Evolutionary conservation across 805 yeast species (phyloP).

Genomic region (Starmerella floris): DNA sequence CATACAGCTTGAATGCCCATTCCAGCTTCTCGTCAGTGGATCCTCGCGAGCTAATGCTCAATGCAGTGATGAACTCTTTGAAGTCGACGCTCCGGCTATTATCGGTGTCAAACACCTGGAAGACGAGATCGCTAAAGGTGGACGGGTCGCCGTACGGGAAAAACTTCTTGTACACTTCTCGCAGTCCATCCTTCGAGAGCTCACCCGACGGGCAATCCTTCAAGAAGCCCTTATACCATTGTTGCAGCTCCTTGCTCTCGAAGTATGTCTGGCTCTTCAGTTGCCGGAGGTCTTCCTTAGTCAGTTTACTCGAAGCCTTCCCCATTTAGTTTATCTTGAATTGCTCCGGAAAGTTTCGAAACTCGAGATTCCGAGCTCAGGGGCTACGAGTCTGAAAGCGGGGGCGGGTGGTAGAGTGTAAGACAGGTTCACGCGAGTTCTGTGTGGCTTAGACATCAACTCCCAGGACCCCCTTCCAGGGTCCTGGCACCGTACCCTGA

Average conservation of each 20-base stretch:
- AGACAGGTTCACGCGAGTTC: no score
- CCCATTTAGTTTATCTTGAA: constrained; percentile 48
- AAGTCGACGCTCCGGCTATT: constrained; percentile 72
- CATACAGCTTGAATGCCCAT: constrained; percentile 87
- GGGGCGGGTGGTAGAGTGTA: no score
- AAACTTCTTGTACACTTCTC: constrained; percentile 85
- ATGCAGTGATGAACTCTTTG: constrained; percentile 78
- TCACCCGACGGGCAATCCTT: constrained; percentile 91
- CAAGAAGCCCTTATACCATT: constrained; percentile 93
- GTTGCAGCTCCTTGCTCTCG: constrained; percentile 87
- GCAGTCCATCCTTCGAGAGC: constrained; percentile 72
- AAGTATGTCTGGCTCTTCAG: constrained; percentile 79
- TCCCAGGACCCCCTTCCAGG: no score
- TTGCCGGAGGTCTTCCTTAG: constrained; percentile 76
- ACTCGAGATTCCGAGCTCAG: no score
- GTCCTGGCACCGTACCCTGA: no score
- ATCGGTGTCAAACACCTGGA: constrained; percentile 78
- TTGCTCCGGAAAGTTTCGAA: no score
- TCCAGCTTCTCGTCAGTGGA: constrained; percentile 65
- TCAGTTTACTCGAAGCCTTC: constrained; percentile 79
- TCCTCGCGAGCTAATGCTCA: constrained; percentile 80
- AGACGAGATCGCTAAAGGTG: constrained; percentile 76
- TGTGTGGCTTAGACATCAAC: no score
- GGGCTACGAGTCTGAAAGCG: no score
- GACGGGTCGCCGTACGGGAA: constrained; percentile 97